phyloP scores from a whole-genome alignment of 352 stramenopile species.

The Aphanomyces astaci region DNA sequence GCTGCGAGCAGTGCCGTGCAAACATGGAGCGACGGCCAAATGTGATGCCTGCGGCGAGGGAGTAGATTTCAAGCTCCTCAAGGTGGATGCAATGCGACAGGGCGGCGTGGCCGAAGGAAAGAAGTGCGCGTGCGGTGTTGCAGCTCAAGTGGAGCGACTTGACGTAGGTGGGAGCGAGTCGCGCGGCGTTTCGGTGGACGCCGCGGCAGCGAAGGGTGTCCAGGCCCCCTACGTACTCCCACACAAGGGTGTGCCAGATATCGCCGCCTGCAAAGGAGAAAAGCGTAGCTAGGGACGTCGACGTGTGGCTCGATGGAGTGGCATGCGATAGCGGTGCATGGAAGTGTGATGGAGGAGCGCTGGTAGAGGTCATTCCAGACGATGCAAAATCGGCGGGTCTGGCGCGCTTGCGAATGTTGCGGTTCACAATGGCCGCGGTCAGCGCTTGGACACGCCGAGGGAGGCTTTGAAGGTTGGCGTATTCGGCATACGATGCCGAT shows the following conservation, averaged over 20 bases:
- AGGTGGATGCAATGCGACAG: constrained; percentile 60
- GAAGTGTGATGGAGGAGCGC: background rate
- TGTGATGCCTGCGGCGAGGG: constrained; percentile 67
- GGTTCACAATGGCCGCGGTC: constrained; percentile 74
- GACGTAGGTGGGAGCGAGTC: constrained; percentile 51
- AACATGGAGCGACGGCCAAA: constrained; percentile 82
- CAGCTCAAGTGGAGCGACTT: constrained; percentile 71
- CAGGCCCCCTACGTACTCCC: constrained; percentile 66
- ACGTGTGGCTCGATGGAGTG: constrained; percentile 17
- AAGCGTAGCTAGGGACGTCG: background rate
- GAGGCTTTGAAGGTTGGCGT: constrained; percentile 70
- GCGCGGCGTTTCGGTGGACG: constrained; percentile 39
- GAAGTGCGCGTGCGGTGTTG: constrained; percentile 55
- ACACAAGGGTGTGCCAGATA: constrained; percentile 61
- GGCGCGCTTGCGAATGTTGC: constrained; percentile 54
- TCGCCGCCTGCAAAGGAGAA: constrained; percentile 34
- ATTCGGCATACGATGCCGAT: constrained; percentile 73
- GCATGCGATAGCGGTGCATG: background rate
- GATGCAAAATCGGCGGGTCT: constrained; percentile 1
- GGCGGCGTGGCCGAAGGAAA: constrained; percentile 44
- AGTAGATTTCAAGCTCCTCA: constrained; percentile 64
- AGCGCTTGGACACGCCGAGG: constrained; percentile 69
- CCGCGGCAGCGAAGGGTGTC: constrained; percentile 66
- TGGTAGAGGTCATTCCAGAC: background rate
- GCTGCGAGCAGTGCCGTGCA: constrained; percentile 72